Evolutionary conservation across 2,329 filamentous ascomycete genomes (phyloP), one percentile per base, ranked within the genome.

Genomic region (Sporothrix pseudoabietina): DNA sequence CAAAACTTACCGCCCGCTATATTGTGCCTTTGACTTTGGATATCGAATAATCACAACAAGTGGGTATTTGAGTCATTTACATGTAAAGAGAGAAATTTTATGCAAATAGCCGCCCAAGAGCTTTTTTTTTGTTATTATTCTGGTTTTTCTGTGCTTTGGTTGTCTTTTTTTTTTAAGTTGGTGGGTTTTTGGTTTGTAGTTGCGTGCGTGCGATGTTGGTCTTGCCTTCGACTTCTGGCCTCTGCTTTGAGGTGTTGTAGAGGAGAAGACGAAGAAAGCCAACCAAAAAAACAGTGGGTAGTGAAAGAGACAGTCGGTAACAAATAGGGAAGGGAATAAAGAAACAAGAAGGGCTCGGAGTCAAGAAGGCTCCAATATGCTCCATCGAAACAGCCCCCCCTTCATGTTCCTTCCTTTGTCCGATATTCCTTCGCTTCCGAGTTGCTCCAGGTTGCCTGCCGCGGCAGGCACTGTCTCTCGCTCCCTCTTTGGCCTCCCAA

Each of bases 31-130:
- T 26, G n/a, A 6, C 9, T 55, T 22, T 55, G 44, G 30, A 55
- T 30, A 55, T 26, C 32, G 41, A n/a, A 52, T 2, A 5, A 54
- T 65, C 72, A 73, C 55, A n/a, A 26, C 63, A 55, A 32, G 55
- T 19, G 4, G 16, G 41, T 22, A 10, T 19, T 47, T 39, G 44
- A 39, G 9, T 12, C 4, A 10, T 52, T 68, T 68, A 65, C 61
- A 30, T 9, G n/a, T n/a, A 30, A n/a, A 65, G 61, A 41, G 19
- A 55, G 8, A 22, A 4, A 14, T 61, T 71, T 69, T 71, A 35
- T 73, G 73, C 75, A 77, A 72, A 77, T 73, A 74, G 75, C 75
- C 76, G 70, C 74, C 75, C 75, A 75, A 59, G 72, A 66, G 71
- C 59, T 72, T 74, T 71, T 55, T 71, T 73, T 71, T 68, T 68